A percentile compares a stretch with the other conserved stretches of the same genome.
Conservation (phyloP, 345 rosid genomes). For the Trapa incisa region DNA sequence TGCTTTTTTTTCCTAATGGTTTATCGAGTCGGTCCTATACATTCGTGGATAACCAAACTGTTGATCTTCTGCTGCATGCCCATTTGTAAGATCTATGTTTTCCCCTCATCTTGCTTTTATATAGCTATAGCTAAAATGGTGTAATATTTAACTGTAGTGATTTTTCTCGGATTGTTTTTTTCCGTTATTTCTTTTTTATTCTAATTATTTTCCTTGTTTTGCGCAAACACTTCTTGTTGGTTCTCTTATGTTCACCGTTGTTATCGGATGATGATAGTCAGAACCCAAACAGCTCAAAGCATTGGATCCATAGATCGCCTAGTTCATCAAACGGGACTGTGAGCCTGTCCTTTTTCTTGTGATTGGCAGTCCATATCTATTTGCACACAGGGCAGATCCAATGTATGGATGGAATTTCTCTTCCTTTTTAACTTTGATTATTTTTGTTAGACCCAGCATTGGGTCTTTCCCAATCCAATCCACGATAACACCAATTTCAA, state of each 20-base stretch:
- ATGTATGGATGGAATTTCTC: slow-evolving; percentile 23
- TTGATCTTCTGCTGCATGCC: too few species aligned
- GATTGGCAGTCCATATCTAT: slow-evolving; percentile 71
- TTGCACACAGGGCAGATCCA: slow-evolving; percentile 38
- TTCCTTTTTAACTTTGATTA: not conserved
- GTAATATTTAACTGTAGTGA: too few species aligned
- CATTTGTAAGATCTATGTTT: too few species aligned
- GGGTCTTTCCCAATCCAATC: too few species aligned
- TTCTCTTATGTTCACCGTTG: slow-evolving; percentile 10
- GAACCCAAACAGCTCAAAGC: slow-evolving; percentile 76
- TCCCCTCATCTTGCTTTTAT: too few species aligned
- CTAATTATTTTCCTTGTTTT: not conserved
- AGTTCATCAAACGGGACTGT: slow-evolving; percentile 63
- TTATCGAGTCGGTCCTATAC: too few species aligned
- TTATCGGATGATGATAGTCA: slow-evolving; percentile 39
- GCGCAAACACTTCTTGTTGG: not conserved
- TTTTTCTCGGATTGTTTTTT: too few species aligned
- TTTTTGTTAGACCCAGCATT: not conserved
- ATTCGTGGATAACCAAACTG: too few species aligned
- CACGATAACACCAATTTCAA: too few species aligned
- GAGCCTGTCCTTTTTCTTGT: slow-evolving; percentile 58
- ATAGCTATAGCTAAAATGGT: too few species aligned
- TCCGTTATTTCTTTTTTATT: too few species aligned
- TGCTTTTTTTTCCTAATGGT: too few species aligned
- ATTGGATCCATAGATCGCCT: slow-evolving; percentile 51